phyloP scores from a whole-genome alignment of 768 basidiomycete species.

The Hirschioporus abietinus region DNA sequence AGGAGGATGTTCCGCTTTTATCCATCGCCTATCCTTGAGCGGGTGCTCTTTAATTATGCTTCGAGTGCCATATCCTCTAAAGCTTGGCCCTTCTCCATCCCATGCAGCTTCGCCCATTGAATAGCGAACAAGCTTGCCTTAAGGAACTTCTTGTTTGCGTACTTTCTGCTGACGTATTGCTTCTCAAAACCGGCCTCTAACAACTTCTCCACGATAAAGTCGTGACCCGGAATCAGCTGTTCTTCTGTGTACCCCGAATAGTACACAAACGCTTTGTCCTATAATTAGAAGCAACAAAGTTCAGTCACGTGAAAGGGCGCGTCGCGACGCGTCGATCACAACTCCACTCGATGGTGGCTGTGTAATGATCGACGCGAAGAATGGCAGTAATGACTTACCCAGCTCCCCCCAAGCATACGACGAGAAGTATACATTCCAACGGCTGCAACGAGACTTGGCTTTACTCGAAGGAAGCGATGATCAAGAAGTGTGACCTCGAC shows the following conservation, averaged over 20 bases:
- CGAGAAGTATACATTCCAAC: constrained; percentile 97
- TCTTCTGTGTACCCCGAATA: constrained; percentile 91
- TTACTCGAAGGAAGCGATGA: constrained; percentile 85
- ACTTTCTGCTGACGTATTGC: constrained; percentile 92
- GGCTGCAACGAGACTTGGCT: constrained; percentile 91
- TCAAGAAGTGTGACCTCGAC: constrained; percentile 95
- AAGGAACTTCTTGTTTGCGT: constrained; percentile 96
- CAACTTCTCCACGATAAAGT: constrained; percentile 79
- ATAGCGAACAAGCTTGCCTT: constrained; percentile 80
- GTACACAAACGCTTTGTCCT: constrained; percentile 90
- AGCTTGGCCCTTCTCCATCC: neutral
- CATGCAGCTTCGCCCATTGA: constrained; percentile 60
- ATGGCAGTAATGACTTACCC: constrained; percentile 64
- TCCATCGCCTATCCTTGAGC: neutral
- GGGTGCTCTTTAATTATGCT: neutral
- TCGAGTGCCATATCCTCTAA: neutral
- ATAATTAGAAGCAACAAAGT: constrained; percentile 21
- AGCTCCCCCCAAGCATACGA: constrained; percentile 89
- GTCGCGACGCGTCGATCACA: constrained; percentile 4
- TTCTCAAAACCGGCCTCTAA: constrained; percentile 73
- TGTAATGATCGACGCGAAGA: constrained; percentile 12
- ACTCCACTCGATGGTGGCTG: neutral
- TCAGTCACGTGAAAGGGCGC: constrained; percentile 29
- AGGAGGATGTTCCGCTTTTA: neutral
- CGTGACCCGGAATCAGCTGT: constrained; percentile 77